Conservation (phyloP, 345 rosid species). For the Salix suchowensis region DNA sequence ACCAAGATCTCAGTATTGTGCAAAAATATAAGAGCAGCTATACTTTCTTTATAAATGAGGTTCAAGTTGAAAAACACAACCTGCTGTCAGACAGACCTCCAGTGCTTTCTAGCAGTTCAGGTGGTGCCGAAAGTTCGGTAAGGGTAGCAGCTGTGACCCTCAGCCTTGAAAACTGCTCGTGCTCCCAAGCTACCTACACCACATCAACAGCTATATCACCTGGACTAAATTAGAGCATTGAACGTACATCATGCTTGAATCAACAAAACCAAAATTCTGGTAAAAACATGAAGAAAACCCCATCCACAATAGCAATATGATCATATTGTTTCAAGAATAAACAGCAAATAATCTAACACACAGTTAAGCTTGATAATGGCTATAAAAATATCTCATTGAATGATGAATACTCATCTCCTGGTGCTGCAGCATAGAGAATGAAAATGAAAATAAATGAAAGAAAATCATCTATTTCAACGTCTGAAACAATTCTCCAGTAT, state of each 20-base stretch:
- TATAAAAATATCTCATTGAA: not conserved
- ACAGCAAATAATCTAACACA: not conserved
- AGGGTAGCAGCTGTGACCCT: slow-evolving; percentile 96
- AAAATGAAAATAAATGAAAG: not conserved
- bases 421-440: not conserved
- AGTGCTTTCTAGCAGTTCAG: slow-evolving; percentile 66
- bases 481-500: not conserved
- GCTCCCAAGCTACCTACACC: slow-evolving; percentile 99
- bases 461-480: not conserved
- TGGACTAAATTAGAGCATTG: slow-evolving; percentile 13
- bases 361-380: not conserved
- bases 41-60: not conserved
- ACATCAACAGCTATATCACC: slow-evolving; percentile 31
- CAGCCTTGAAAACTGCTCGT: slow-evolving; percentile 91
- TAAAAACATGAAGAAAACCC: not conserved
- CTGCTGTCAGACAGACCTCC: slow-evolving; percentile 84
- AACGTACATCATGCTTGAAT: not conserved
- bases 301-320: not conserved
- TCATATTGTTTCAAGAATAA: not conserved
- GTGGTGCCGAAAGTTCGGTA: slow-evolving; percentile 69
- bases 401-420: not conserved
- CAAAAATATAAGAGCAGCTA: not conserved
- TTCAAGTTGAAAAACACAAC: slow-evolving; percentile 30
- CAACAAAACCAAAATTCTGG: not conserved
- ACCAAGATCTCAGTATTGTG: slow-evolving; percentile 17